Percentiles rank a stretch among this genome's conserved stretches.
These are phyloP conservation scores for Coprinopsis strossmayeri DNA, from an alignment of 768 basidiomycete genomes.

Conservation along the genomic window DNA sequence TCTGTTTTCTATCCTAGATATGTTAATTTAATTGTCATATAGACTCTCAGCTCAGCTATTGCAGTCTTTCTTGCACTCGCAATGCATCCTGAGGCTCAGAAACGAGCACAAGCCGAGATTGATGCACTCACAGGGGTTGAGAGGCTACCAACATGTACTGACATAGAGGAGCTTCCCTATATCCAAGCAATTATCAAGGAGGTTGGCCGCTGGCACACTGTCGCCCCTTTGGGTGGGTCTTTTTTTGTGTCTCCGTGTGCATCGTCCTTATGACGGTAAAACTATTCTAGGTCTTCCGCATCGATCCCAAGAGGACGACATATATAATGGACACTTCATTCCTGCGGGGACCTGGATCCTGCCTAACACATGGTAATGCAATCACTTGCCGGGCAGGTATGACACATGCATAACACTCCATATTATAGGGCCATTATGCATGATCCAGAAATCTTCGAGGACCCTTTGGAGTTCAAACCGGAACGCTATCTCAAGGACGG, in stretches of 20 bases:
- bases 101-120: slow-evolving; percentile 12
- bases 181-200: slow-evolving; percentile 29
- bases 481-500: slow-evolving; percentile 23
- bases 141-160: slow-evolving; percentile 12
- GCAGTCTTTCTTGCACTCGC: slow-evolving; percentile 11
- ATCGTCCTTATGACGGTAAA: slow-evolving; percentile 3
- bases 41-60: neutral
- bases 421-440: slow-evolving; percentile 18
- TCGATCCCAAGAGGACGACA: slow-evolving; percentile 13
- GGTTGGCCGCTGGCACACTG: slow-evolving; percentile 16
- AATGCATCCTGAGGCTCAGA: slow-evolving; percentile 13
- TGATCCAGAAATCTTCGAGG: slow-evolving; percentile 15
- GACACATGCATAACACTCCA: too few relatives aligned
- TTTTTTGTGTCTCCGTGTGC: slow-evolving; percentile 5
- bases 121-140: slow-evolving; percentile 13
- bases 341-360: slow-evolving; percentile 5
- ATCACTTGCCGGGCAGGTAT: too few relatives aligned
- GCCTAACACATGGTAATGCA: neutral
- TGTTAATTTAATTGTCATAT: too few relatives aligned
- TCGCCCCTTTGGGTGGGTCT: slow-evolving; percentile 11
- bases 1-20: too few relatives aligned
- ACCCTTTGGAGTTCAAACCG: slow-evolving; percentile 23
- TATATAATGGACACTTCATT: slow-evolving; percentile 15
- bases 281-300: slow-evolving; percentile 11
- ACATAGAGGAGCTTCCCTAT: slow-evolving; percentile 24